These are phyloP conservation scores for Solanum sitiens DNA, from an alignment of 257 asterid species.

Conservation along the genomic window DNA sequence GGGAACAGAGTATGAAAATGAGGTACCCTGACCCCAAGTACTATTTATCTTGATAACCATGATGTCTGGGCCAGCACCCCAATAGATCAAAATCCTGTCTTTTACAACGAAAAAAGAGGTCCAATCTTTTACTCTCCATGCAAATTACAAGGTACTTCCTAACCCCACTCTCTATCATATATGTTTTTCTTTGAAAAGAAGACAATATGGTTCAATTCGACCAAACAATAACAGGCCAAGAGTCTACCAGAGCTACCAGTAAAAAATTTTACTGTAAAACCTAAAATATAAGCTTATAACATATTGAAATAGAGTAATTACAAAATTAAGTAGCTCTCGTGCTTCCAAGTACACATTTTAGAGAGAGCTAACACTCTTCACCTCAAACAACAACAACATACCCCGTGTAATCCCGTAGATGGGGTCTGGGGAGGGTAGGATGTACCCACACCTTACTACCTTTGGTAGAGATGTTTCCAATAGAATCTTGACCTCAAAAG, in stretches of 20 bases:
- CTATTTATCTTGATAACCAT: background rate
- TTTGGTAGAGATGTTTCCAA: background rate
- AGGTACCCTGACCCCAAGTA: background rate
- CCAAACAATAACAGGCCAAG: background rate
- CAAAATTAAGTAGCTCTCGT: background rate
- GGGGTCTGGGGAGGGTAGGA: background rate
- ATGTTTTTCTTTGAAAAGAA: background rate
- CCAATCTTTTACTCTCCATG: background rate
- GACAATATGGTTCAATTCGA: background rate
- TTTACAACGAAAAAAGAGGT: background rate
- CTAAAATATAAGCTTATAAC: background rate
- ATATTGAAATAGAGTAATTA: background rate
- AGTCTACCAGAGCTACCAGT: background rate
- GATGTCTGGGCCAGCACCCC: background rate
- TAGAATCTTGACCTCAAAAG: background rate
- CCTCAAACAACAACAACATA: background rate
- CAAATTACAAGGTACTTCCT: background rate
- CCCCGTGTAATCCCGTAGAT: background rate
- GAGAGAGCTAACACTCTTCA: background rate
- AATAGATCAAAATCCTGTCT: background rate
- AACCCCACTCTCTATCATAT: background rate
- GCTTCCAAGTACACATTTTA: background rate
- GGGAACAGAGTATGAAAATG: background rate
- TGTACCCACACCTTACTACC: background rate
- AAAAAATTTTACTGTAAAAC: background rate